These are phyloP conservation scores for Medicago ruthenica DNA, from an alignment of 306 rosid genomes.

Conservation along the genomic window DNA sequence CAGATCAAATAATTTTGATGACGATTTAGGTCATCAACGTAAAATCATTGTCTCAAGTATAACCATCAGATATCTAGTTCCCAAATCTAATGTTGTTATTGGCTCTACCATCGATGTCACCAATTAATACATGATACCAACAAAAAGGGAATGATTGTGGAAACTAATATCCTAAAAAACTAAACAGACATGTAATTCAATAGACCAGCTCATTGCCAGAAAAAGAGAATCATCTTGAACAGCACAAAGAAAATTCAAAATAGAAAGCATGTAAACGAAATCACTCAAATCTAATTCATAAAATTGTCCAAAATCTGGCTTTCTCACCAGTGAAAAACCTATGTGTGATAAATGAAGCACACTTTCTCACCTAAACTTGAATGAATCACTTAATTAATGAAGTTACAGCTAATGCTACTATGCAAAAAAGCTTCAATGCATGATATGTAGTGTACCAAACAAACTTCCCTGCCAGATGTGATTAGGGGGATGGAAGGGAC, in stretches of 20 bases:
- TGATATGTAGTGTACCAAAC: not conserved
- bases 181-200: not conserved
- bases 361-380: not conserved
- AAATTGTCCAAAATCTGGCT: constrained; percentile 20
- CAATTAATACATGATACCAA: too few relatives aligned
- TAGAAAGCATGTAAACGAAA: not conserved
- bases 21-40: not conserved
- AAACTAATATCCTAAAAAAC: constrained; percentile 18
- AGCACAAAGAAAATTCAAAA: not conserved
- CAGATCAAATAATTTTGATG: not conserved
- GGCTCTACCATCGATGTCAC: too few relatives aligned
- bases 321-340: constrained; percentile 8
- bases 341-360: not conserved
- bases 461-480: not conserved
- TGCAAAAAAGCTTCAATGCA: constrained; percentile 7
- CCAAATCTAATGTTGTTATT: too few relatives aligned
- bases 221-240: constrained; percentile 21
- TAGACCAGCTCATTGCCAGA: not conserved
- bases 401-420: constrained; percentile 3
- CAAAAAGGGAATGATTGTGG: not conserved
- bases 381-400: not conserved
- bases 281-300: not conserved
- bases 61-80: too few relatives aligned
- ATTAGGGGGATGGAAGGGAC: not conserved
- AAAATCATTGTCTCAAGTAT: too few relatives aligned